Percentiles rank a stretch among this genome's conserved stretches.
Evolutionary conservation across 116 monocot species (phyloP).

Genomic region (Zostera marina): DNA sequence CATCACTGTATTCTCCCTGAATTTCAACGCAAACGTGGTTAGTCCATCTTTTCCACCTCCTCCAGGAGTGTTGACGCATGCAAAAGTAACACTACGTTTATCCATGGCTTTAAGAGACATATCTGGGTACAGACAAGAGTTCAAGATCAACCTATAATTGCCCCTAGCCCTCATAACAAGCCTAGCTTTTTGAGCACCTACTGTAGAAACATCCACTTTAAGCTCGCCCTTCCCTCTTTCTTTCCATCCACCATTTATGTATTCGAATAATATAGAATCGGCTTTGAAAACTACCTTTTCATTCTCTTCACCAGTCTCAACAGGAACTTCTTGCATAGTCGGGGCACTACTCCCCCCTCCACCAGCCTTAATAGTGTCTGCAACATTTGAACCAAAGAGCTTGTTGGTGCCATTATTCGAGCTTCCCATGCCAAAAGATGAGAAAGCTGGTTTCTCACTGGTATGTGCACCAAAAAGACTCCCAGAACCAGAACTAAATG

Average conservation of each 20-base stretch:
- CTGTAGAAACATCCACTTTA: slow-evolving; percentile 43
- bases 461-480: slow-evolving; percentile 18
- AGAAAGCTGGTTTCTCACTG: slow-evolving; percentile 11
- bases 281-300: slow-evolving; percentile 62
- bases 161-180: slow-evolving; percentile 79
- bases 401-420: slow-evolving; percentile 28
- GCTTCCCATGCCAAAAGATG: slow-evolving; percentile 27
- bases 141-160: slow-evolving; percentile 71
- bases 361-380: slow-evolving; percentile 17
- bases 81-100: slow-evolving; percentile 75
- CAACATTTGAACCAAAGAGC: slow-evolving; percentile 10
- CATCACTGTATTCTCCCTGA: slow-evolving; percentile 42
- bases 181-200: slow-evolving; percentile 37
- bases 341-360: slow-evolving; percentile 7
- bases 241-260: slow-evolving; percentile 73
- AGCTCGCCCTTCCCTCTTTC: slow-evolving; percentile 83
- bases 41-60: slow-evolving; percentile 54
- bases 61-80: slow-evolving; percentile 50
- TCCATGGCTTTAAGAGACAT: slow-evolving; percentile 75
- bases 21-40: slow-evolving; percentile 68
- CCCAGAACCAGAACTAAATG: slow-evolving; percentile 21
- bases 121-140: slow-evolving; percentile 68
- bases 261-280: slow-evolving; percentile 73
- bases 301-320: slow-evolving; percentile 88
- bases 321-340: slow-evolving; percentile 47